Conservation (phyloP, 2,329 filamentous ascomycete genomes). For the Penicillium sp. region DNA sequence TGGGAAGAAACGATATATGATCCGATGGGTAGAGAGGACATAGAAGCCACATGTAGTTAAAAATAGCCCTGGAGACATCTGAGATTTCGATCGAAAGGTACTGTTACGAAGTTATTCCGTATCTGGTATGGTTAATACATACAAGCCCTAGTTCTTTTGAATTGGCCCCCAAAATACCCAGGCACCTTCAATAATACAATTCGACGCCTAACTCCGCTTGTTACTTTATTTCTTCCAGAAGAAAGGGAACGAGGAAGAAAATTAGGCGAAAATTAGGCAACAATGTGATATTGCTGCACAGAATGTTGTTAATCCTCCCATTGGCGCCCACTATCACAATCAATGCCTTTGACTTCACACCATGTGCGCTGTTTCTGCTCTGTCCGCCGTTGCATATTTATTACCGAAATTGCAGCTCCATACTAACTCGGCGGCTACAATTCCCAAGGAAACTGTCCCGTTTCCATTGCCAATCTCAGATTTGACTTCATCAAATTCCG, state of each 20-base stretch:
- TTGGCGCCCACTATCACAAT: background rate
- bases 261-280: background rate
- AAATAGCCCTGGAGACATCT: background rate
- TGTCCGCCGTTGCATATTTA: conserved; percentile 27
- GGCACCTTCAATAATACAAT: background rate
- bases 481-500: background rate
- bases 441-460: background rate
- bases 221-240: too few relatives aligned
- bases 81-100: too few relatives aligned
- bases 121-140: background rate
- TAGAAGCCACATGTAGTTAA: background rate
- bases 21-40: background rate
- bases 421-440: background rate
- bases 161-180: background rate
- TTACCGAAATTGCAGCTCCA: background rate
- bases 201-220: too few relatives aligned
- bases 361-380: conserved; percentile 3
- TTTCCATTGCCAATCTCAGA: background rate
- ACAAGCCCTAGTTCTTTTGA: too few relatives aligned
- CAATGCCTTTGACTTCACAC: conserved; percentile 30
- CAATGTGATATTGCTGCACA: conserved; percentile 1
- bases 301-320: background rate
- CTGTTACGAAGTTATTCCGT: background rate
- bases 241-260: background rate
- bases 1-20: background rate